Percentiles rank a stretch among this genome's conserved stretches.
Conservation (phyloP, 2,329 filamentous ascomycete genomes). For the Fusarium albosuccineum region DNA sequence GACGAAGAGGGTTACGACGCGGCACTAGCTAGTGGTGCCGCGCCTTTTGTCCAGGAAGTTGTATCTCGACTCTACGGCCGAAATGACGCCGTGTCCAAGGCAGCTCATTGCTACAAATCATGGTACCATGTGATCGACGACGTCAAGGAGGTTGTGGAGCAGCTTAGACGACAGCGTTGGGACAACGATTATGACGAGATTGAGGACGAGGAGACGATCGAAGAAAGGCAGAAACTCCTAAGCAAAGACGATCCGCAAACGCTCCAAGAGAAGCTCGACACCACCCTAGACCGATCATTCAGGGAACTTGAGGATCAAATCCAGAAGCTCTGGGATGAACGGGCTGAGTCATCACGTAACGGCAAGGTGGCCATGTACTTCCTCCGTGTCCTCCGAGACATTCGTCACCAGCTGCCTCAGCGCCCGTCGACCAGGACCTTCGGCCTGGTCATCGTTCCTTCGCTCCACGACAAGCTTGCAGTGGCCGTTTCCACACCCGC, state of each 20-base stretch:
- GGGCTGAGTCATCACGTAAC: slow-evolving; percentile 60
- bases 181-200: slow-evolving; percentile 80
- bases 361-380: slow-evolving; percentile 73
- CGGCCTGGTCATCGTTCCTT: slow-evolving; percentile 70
- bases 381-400: slow-evolving; percentile 79
- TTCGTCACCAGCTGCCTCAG: slow-evolving; percentile 75
- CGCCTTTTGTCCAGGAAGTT: slow-evolving; percentile 76
- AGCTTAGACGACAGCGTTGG: slow-evolving; percentile 77
- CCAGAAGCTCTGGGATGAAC: slow-evolving; percentile 61
- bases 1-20: slow-evolving; percentile 71
- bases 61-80: slow-evolving; percentile 79
- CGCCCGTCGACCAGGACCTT: slow-evolving; percentile 65
- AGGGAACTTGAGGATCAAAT: slow-evolving; percentile 69
- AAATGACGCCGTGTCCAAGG: slow-evolving; percentile 73
- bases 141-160: slow-evolving; percentile 72
- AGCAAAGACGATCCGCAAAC: slow-evolving; percentile 78
- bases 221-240: slow-evolving; percentile 74
- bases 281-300: slow-evolving; percentile 69
- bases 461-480: slow-evolving; percentile 74
- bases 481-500: slow-evolving; percentile 63
- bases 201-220: slow-evolving; percentile 79
- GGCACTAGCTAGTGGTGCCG: slow-evolving; percentile 75
- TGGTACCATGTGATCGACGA: slow-evolving; percentile 83
- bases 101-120: slow-evolving; percentile 73
- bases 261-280: slow-evolving; percentile 70